Evolutionary conservation across 192 early-diverging fungal genomes (phyloP), one percentile per base, ranked within the genome.

Genomic region (Coemansia sp.): DNA sequence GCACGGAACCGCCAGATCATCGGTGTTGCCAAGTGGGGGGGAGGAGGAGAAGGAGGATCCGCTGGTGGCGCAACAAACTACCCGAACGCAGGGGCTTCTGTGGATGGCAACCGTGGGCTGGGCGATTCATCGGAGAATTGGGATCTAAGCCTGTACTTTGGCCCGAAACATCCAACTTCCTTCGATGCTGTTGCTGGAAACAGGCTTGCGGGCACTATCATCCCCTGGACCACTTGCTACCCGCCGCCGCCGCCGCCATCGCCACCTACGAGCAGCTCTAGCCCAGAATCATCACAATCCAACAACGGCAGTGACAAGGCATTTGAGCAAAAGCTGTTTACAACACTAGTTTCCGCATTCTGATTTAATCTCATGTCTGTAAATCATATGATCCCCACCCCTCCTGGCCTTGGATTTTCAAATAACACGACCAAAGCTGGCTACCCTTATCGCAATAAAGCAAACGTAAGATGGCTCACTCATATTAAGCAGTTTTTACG

Each of bases 151-250:
- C 33, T 83, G 68, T 73, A 71, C 30, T 83, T 83, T 66, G 80
- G 80, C 2, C 75, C 80, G 18, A 83, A 83, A 38, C 80, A 83
- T 33, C 80, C 80, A 0, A 72, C 75, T 0, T 52, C 36, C 4
- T 71, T 71, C 45, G 75, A 83, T 36, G 15, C 51, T 53, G 51
- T 21, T 8, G 51, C 51, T 26, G 51, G 51, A 53, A 8, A 7
- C 2, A 23, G 51, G 8, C 51, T 53, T 9, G 51, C 51, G 8
- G 58, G 5, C 36, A 66, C 1, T n/a, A 48, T 44, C 0, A 57
- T 73, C n/a, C 80, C 80, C 10, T 83, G 80, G 80, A 62, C 65
- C 15, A 57, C 72, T 2, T 63, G 66, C 45, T 83, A 73, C 52
- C 80, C 80, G 64, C 77, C 64, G 2, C 59, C 53, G n/a, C n/a